These are phyloP conservation scores for Cynanchum wilfordii DNA, from an alignment of 257 asterid species.

Conservation along the genomic window DNA sequence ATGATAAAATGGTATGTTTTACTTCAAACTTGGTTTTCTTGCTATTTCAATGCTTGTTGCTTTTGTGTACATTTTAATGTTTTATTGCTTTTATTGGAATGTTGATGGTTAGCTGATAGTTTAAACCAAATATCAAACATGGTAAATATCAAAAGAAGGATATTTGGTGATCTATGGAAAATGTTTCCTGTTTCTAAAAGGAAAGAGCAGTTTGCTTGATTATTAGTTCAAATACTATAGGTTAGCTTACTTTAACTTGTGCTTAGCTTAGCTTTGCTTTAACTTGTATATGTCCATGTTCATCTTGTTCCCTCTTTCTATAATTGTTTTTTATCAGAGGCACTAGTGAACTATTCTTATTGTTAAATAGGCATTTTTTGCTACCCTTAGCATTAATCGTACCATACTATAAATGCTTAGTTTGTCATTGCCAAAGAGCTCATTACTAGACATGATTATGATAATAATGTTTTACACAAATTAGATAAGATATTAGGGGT, in stretches of 20 bases:
- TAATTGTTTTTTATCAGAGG: not conserved
- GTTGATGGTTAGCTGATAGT: not conserved
- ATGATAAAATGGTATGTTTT: conserved; percentile 58
- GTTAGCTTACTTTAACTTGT: not conserved
- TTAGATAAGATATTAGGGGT: not conserved
- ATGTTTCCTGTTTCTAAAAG: not conserved
- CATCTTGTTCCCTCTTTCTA: not conserved
- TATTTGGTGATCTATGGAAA: not conserved
- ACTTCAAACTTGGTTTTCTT: not conserved
- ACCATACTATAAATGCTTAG: not conserved
- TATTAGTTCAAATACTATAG: not conserved
- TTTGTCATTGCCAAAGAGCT: not conserved
- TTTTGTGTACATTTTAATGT: not conserved
- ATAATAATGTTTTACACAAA: not conserved
- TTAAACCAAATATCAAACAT: not conserved
- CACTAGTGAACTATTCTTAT: not conserved
- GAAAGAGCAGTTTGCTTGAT: not conserved
- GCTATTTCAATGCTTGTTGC: not conserved
- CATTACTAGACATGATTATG: not conserved
- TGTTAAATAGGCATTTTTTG: not conserved
- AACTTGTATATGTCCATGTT: not conserved
- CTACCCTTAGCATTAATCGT: not conserved
- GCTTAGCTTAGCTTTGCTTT: not conserved
- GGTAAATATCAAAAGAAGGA: not conserved
- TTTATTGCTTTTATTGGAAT: not conserved